phyloP scores from a whole-genome alignment of 768 basidiomycete species.

The Mycena leptocephala region DNA sequence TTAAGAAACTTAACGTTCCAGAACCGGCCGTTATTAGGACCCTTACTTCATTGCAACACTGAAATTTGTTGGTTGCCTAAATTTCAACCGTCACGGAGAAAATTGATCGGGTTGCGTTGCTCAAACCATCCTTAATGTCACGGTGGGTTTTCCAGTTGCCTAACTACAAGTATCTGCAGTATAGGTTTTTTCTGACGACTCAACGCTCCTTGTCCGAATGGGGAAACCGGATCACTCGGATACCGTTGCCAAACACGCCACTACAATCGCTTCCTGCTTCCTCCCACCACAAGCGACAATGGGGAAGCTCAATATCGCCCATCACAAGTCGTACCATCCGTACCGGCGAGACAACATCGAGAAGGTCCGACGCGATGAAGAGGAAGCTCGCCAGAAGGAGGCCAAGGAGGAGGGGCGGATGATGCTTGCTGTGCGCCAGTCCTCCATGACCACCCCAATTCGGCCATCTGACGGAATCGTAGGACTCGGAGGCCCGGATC shows the following conservation, averaged over 20 bases:
- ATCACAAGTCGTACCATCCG: slow-evolving; percentile 93
- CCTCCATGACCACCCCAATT: background rate
- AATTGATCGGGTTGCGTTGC: too few relatives aligned
- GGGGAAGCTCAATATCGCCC: slow-evolving; percentile 92
- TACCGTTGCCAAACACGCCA: background rate
- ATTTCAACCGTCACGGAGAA: too few relatives aligned
- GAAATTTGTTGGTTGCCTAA: too few relatives aligned
- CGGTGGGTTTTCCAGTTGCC: too few relatives aligned
- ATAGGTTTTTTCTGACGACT: too few relatives aligned
- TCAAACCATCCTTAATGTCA: too few relatives aligned
- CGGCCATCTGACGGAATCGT: slow-evolving; percentile 36
- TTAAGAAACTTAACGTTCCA: too few relatives aligned
- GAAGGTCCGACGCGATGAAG: slow-evolving; percentile 85
- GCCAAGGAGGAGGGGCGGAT: slow-evolving; percentile 81
- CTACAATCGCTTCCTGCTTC: background rate
- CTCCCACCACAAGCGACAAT: slow-evolving; percentile 53
- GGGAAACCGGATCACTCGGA: too few relatives aligned
- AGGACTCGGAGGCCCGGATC: slow-evolving; percentile 90
- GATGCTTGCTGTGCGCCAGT: slow-evolving; percentile 74
- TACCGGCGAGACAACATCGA: slow-evolving; percentile 91
- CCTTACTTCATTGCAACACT: too few relatives aligned
- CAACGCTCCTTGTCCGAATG: too few relatives aligned
- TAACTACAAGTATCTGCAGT: too few relatives aligned
- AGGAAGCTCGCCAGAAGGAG: slow-evolving; percentile 79
- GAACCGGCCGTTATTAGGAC: too few relatives aligned